Conservation (phyloP, 257 asterid genomes). For the Solanum sitiens region DNA sequence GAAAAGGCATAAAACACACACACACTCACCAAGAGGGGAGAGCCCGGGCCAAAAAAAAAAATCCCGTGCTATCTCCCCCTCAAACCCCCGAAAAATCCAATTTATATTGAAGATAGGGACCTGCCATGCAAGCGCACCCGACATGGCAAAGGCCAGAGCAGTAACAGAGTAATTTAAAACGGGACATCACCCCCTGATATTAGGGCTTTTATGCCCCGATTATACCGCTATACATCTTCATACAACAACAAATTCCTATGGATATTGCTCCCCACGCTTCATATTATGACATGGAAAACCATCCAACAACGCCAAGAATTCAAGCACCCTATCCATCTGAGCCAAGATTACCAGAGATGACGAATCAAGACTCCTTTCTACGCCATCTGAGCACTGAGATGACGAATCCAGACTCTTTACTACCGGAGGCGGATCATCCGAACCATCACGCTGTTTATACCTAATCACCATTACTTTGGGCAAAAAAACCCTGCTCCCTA, state of each 20-base stretch:
- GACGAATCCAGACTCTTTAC: too few relatives aligned
- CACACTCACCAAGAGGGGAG: background rate
- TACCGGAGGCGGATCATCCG: background rate
- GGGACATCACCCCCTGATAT: background rate
- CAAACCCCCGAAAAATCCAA: background rate
- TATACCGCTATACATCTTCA: background rate
- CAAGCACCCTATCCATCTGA: background rate
- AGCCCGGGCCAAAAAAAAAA: constrained; percentile 5
- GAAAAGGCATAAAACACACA: background rate
- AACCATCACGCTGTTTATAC: background rate
- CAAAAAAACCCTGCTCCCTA: background rate
- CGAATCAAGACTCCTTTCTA: too few relatives aligned
- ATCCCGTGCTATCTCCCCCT: constrained; percentile 17
- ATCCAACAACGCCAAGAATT: background rate
- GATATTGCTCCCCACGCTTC: background rate
- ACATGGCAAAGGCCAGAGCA: constrained; percentile 25
- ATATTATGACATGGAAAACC: background rate
- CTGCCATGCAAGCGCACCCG: constrained; percentile 39
- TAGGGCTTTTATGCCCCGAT: background rate
- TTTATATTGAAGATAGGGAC: constrained; percentile 4
- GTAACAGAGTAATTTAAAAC: background rate
- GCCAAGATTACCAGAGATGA: background rate
- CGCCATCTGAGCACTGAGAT: too few relatives aligned
- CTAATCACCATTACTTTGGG: background rate
- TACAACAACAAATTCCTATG: background rate